Percentiles rank a stretch among this genome's conserved stretches.
Conservation (phyloP, 805 yeast genomes). For the Candida sithepensis region DNA sequence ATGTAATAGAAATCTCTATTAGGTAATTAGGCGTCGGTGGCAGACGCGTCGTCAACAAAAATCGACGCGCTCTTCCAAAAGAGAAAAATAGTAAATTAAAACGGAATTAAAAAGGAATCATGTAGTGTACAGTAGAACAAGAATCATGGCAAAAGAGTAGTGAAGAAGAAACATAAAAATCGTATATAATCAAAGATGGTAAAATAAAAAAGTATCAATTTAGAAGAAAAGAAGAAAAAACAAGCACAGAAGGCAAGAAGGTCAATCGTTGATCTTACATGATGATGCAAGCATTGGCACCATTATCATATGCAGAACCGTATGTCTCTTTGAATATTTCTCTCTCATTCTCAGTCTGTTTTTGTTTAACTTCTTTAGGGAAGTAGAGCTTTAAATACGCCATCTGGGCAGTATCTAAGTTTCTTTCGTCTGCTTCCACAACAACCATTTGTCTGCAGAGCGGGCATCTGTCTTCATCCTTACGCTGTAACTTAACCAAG, state of each 20-base stretch:
- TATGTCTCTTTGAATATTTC: conserved; percentile 43
- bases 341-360: conserved; percentile 50
- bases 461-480: conserved; percentile 60
- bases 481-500: conserved; percentile 61
- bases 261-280: conserved; percentile 7
- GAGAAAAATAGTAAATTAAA: neutral
- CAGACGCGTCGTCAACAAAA: neutral
- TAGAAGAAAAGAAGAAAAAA: neutral
- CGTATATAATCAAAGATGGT: neutral
- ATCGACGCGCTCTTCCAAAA: neutral
- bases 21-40: too few relatives aligned
- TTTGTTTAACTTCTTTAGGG: conserved; percentile 64
- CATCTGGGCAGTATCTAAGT: conserved; percentile 54
- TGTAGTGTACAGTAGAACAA: neutral
- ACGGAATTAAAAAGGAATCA: neutral
- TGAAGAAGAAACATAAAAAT: neutral
- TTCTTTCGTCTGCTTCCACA: conserved; percentile 52
- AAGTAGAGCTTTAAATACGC: conserved; percentile 54
- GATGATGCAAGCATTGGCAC: conserved; percentile 25
- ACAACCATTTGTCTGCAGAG: conserved; percentile 58
- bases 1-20: too few relatives aligned
- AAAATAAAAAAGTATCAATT: neutral
- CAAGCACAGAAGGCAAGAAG: neutral
- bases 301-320: conserved; percentile 32
- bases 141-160: neutral